Evolutionary conservation across 2,329 filamentous ascomycete genomes (phyloP).

Genomic region (Paecilomyces sp.): DNA sequence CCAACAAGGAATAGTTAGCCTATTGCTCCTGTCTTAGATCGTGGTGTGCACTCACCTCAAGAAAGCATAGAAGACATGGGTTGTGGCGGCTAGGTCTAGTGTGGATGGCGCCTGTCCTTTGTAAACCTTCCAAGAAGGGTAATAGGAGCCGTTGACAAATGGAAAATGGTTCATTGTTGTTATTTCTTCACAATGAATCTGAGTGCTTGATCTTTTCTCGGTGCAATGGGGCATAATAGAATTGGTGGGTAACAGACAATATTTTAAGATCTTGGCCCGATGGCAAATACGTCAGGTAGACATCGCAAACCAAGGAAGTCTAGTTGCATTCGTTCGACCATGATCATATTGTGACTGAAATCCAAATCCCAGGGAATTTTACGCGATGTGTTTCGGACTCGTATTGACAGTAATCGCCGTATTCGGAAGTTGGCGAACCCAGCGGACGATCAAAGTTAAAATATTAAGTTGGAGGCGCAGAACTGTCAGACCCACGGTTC

Average conservation of each 20-base stretch:
- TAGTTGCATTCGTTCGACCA: background rate
- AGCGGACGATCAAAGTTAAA: background rate
- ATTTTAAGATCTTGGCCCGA: background rate
- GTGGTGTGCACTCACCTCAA: background rate
- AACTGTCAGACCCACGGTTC: background rate
- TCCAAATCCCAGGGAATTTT: background rate
- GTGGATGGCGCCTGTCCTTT: background rate
- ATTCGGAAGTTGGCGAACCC: background rate
- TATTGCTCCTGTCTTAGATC: background rate
- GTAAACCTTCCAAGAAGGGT: background rate
- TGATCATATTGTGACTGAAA: background rate
- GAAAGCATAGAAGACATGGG: background rate
- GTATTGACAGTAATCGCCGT: background rate
- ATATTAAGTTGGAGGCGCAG: background rate
- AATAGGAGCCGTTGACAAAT: background rate
- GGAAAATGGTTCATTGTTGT: background rate
- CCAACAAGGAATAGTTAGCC: background rate
- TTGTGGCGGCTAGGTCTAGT: background rate
- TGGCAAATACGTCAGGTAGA: background rate
- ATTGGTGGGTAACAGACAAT: background rate
- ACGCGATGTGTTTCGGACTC: background rate
- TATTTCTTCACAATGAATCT: background rate
- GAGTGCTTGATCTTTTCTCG: background rate
- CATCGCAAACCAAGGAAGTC: background rate
- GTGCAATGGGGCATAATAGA: background rate